Evolutionary conservation across 495 filamentous ascomycete genomes (phyloP), one percentile per base, ranked within the genome.

Genomic region (Penicillium paradoxum): DNA sequence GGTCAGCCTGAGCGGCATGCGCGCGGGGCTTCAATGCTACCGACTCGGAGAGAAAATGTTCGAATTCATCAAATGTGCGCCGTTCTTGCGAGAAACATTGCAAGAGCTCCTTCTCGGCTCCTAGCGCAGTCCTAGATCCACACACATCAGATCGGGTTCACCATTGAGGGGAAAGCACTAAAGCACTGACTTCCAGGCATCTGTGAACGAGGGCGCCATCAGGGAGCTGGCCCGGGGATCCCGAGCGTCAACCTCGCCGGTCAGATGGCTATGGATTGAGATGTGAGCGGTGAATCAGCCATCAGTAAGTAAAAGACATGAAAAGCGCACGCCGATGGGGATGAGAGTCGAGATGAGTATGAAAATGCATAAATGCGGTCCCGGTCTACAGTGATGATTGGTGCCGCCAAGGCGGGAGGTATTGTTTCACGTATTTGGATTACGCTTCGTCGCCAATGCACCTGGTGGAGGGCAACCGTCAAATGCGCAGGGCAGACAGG

Each of bases 1-100:
- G 51, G 53, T 55, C 50, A 68, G 45, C 27, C 55, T 55, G 41
- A 50, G 48, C 32, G 51, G 29, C 13, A 43, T 57, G 59, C 55
- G 66, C 65, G 48, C 53, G 47, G 55, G 29, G 19, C 29, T 30
- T 18, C 38, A 15, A 18, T n/a, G 41, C 27, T 21, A 75, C 82
- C 69, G 65, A 86, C 85, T 81, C 77, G 30, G 76, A 67, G 51
- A 86, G 71, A 49, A 78, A 68, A 57, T 82, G 72, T 34, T 84
- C 75, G 50, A 85, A 75, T 51, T 80, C 76, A 27, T 78, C 73
- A 58, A 80, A 84, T 22, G 76, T 76, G 34, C 75, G 67, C 54
- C 79, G 79, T 55, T 79, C 79, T 19, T 77, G 74, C 50, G 69
- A 72, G 45, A 81, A 71, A 53, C 73, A 71, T 43, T 73, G 71